Conservation (phyloP, 1,284 basidiomycete genomes). For the Sanguinoderma infundibulare region DNA sequence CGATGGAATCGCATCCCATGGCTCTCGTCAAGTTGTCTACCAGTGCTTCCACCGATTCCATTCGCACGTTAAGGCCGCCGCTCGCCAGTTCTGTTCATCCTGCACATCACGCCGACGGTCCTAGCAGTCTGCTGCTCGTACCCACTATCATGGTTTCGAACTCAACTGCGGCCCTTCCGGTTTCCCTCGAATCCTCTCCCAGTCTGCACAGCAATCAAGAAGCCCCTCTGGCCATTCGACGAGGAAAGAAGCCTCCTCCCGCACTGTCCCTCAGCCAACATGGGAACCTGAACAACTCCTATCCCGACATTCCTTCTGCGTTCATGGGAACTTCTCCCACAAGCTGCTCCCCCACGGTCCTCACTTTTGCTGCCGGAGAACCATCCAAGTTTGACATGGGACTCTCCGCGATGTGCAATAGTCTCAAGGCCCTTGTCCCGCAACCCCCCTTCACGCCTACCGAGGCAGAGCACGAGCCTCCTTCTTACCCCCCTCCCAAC, state of each 20-base stretch:
- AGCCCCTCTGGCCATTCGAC: constrained; percentile 50
- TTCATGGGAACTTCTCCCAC: constrained; percentile 58
- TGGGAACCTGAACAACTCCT: constrained; percentile 37
- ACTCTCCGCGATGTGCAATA: constrained; percentile 59
- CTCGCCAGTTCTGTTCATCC: neutral
- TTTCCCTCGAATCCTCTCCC: constrained; percentile 48
- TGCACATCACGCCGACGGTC: neutral
- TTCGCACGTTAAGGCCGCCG: neutral
- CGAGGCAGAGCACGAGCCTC: constrained; percentile 1
- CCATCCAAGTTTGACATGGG: constrained; percentile 40
- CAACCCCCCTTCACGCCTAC: constrained; percentile 29
- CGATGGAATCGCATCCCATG: neutral
- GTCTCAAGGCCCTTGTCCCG: constrained; percentile 35
- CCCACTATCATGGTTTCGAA: constrained; percentile 59
- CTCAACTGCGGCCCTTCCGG: constrained; percentile 49
- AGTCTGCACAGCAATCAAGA: constrained; percentile 25
- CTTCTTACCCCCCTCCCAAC: constrained; percentile 5
- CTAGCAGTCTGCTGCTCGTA: constrained; percentile 25
- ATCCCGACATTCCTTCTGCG: constrained; percentile 66
- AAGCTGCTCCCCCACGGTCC: constrained; percentile 43
- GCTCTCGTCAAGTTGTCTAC: neutral
- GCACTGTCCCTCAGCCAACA: constrained; percentile 40
- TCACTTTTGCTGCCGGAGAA: constrained; percentile 36
- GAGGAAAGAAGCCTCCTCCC: constrained; percentile 52
- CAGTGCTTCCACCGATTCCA: neutral